Evolutionary conservation across 1,284 basidiomycete species (phyloP), one percentile per base, ranked within the genome.

Genomic region (Melampsora abietis-canadensis): DNA sequence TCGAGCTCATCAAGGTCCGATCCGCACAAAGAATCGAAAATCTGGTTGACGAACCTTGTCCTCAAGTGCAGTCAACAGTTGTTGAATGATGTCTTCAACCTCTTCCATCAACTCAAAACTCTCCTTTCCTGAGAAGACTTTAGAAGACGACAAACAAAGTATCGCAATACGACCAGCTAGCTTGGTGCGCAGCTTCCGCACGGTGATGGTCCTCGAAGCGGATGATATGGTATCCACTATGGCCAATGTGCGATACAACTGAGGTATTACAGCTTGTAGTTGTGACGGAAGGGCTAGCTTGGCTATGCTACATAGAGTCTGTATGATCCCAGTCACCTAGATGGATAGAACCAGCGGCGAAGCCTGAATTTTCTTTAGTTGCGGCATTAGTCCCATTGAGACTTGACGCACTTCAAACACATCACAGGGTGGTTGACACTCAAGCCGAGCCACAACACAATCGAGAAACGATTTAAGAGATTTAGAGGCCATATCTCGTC

Each of bases 11-110:
- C 7, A 17, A 40, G 6, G 12, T 40, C 12, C 37, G 10, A 12
- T 40, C 37, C 10, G 10, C 10, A 40, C 2, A 54, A n/a, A 27
- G 19, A 27, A 54, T 54, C 27, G 15, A 27, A 4, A 7, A 54
- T 19, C 15, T 61, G 27, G 70, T 75, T 46, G 30, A 79, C 81
- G 57, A 77, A 93, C 93, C 82, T 89, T 92, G 82, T 98, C 92
- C 79, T 92, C 89, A 24, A 98, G 83, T 14, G 86, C 85, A 37
- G 85, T 84, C 80, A 98, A 88, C 1, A 98, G 83, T 47, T 88
- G 86, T 76, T 91, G 89, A 17, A 98, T 84, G 44, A 89, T 85
- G 0, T 82, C 82, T 80, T 98, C 95, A 4, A 93, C 85, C 68
- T 90, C 88, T 65, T 91, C 89, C 0, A 92, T 90, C 1, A 93